A percentile compares a stretch with the other conserved stretches of the same genome.
These are phyloP conservation scores for Hamigera avellanea DNA, from an alignment of 495 filamentous ascomycete genomes.

Conservation along the genomic window DNA sequence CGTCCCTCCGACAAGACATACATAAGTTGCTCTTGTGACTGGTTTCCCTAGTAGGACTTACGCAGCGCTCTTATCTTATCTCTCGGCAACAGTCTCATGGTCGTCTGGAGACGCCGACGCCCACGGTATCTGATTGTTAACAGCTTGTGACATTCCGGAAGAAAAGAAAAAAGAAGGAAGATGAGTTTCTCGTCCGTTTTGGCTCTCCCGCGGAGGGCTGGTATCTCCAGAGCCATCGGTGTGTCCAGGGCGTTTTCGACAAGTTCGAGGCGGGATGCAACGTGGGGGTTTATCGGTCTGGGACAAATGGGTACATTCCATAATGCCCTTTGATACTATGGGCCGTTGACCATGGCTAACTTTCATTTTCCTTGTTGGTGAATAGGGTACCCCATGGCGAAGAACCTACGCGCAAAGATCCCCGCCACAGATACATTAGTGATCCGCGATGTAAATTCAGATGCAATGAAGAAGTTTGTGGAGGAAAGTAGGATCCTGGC, in stretches of 20 bases:
- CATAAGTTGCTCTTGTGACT: too few species aligned
- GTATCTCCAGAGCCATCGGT: too few species aligned
- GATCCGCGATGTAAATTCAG: slow-evolving; percentile 64
- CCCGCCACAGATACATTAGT: slow-evolving; percentile 54
- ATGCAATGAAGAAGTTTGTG: slow-evolving; percentile 45
- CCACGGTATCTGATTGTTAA: not conserved
- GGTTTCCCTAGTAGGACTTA: too few species aligned
- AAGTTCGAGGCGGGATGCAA: slow-evolving; percentile 41
- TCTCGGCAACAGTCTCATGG: too few species aligned
- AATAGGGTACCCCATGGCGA: slow-evolving; percentile 75
- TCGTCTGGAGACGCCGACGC: too few species aligned
- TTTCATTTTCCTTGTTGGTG: slow-evolving; percentile 1
- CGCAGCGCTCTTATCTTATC: too few species aligned
- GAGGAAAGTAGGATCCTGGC: slow-evolving; percentile 41
- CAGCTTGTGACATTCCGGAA: too few species aligned
- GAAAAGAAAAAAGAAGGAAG: too few species aligned
- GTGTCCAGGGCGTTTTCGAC: slow-evolving; percentile 36
- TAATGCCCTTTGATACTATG: slow-evolving; percentile 3
- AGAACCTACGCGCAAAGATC: slow-evolving; percentile 69
- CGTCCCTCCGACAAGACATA: too few species aligned
- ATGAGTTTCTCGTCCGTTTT: too few species aligned
- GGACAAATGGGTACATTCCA: slow-evolving; percentile 68
- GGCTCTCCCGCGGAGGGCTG: too few species aligned
- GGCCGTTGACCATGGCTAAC: too few species aligned
- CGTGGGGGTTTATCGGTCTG: slow-evolving; percentile 76